Evolutionary conservation across 106 monocot genomes (phyloP), one percentile per base, ranked within the genome.

Genomic region (Dendrobium chrysotoxum): DNA sequence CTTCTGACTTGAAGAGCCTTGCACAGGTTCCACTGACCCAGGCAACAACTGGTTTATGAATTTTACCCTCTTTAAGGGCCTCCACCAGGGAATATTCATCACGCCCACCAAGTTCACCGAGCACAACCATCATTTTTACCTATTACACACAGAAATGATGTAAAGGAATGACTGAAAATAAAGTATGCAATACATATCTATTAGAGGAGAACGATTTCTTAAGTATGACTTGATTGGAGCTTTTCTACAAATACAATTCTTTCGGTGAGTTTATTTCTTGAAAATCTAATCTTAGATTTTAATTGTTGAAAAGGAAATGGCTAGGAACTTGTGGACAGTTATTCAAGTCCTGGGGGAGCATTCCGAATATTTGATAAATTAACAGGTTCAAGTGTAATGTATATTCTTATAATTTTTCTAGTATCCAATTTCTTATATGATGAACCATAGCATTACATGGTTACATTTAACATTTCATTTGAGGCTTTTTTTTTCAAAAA

Each of bases 1-100:
- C 97, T 90, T 98, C 97, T 30, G 97, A 98, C 77, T 98, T 98
- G 79, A 98, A 95, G 35, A 98, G 92, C 12, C 88, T 58, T n/a
- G 97, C 97, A 88, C 97, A 98, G 30, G 97, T 98, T 71, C 97
- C 97, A 75, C 97, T 98, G 80, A 98, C 97, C 97, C 97, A 98
- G 53, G 97, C 94, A 82, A 98, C 97, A n/a, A 98, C 97, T 41
- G 97, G 97, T 88, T 98, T 98, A 58, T 92, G 85, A 75, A 98
- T 84, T 80, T 86, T 92, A 50, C 94, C 94, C 75, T 89, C 87
- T 80, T 98, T 94, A 39, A 98, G 79, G 30, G 97, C 97, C 80
- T 95, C 97, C 53, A 98, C 95, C 47, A 98, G 84, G 40, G 97
- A 98, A 78, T 98, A 98, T 70, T 98, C 97, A 82, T 98, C 97